A percentile compares a stretch with the other conserved stretches of the same genome.
Evolutionary conservation across 2,329 filamentous ascomycete species (phyloP).

Genomic region (Aspergillus costaricaensis): DNA sequence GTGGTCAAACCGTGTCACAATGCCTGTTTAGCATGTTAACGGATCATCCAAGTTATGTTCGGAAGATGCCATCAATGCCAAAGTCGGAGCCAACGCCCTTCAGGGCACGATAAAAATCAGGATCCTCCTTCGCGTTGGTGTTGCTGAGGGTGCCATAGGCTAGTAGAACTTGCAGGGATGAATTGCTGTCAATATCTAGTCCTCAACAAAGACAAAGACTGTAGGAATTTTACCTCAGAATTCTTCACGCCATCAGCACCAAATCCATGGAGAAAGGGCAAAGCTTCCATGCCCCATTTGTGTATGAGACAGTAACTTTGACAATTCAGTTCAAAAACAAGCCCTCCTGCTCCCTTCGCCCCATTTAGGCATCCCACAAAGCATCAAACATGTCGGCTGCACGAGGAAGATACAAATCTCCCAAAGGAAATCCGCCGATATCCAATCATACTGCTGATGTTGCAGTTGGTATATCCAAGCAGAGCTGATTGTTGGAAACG

Average conservation of each 20-base stretch:
- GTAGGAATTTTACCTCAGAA: not conserved
- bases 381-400: too few species aligned
- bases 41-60: not conserved
- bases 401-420: too few species aligned
- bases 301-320: not conserved
- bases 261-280: not conserved
- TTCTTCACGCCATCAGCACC: not conserved
- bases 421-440: too few species aligned
- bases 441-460: too few species aligned
- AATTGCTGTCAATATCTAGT: too few species aligned
- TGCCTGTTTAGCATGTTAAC: not conserved
- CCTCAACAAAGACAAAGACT: not conserved
- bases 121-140: constrained; percentile 17
- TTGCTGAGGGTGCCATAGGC: constrained; percentile 16
- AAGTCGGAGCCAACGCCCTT: constrained; percentile 34
- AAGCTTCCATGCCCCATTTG: not conserved
- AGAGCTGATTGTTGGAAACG: too few species aligned
- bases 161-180: constrained; percentile 15
- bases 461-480: too few species aligned
- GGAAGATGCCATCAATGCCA: constrained; percentile 19
- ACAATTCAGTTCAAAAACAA: too few species aligned
- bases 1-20: not conserved
- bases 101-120: constrained; percentile 33
- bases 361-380: too few species aligned
- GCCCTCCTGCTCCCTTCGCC: too few species aligned